Evolutionary conservation across 345 rosid genomes (phyloP).

Genomic region (Conringia planisiliqua): DNA sequence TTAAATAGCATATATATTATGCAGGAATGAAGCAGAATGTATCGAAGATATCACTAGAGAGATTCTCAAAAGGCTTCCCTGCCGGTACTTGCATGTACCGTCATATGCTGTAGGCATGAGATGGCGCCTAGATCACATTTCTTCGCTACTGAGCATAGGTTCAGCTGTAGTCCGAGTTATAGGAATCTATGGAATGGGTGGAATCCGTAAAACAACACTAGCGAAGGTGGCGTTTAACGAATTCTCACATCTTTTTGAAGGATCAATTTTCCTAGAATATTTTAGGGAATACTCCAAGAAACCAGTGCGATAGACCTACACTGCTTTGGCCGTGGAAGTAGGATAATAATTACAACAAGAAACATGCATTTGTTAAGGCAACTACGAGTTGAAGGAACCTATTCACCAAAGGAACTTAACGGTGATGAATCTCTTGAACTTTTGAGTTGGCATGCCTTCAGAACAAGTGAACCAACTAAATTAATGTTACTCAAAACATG

Average conservation of each 20-base stretch:
- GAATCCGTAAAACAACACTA: conserved; percentile 2
- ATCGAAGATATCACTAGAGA: neutral
- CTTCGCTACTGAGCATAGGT: neutral
- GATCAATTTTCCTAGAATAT: conserved; percentile 33
- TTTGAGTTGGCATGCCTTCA: conserved; percentile 21
- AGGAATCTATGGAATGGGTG: conserved; percentile 2
- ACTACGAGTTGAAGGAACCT: neutral
- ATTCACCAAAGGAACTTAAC: neutral
- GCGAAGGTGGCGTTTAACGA: conserved; percentile 33
- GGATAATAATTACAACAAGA: conserved; percentile 6
- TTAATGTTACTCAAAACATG: too few relatives aligned
- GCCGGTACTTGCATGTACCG: neutral
- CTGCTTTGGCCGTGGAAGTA: neutral
- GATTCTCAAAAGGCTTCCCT: neutral
- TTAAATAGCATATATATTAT: too few relatives aligned
- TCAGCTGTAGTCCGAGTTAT: neutral
- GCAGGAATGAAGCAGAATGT: neutral
- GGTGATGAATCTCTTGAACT: conserved; percentile 21
- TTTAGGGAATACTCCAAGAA: conserved; percentile 8
- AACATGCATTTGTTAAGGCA: neutral
- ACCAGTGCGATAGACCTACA: neutral
- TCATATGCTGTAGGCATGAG: conserved; percentile 27
- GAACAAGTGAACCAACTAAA: neutral
- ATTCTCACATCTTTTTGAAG: conserved; percentile 33
- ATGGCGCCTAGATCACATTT: neutral